Evolutionary conservation across 148 eudicot species (phyloP).

Genomic region (Nepenthes gracilis): DNA sequence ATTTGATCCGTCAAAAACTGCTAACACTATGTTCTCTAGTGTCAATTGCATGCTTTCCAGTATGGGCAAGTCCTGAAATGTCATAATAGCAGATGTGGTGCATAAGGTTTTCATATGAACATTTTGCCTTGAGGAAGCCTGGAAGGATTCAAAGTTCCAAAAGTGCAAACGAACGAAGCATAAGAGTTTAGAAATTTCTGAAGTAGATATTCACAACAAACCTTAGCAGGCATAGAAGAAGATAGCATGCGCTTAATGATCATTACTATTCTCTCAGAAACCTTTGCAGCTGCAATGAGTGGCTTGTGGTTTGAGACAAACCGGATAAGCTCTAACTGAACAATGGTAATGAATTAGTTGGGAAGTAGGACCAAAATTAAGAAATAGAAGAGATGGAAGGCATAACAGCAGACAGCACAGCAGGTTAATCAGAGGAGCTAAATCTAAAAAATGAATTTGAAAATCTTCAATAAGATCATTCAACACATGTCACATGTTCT

Average conservation of each 20-base stretch:
- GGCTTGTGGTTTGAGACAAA: conserved; percentile 64
- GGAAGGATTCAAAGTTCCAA: not conserved
- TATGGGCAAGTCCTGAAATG: conserved; percentile 55
- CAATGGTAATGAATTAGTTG: conserved; percentile 8
- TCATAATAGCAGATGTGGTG: not conserved
- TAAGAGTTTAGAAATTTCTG: not conserved
- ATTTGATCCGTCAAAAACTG: conserved; percentile 71
- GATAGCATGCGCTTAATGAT: conserved; percentile 38
- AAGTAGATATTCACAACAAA: conserved; percentile 9
- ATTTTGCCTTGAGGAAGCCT: not conserved
- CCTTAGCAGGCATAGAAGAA: conserved; percentile 59
- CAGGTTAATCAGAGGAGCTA: not conserved
- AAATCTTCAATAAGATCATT: not conserved
- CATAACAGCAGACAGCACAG: not conserved
- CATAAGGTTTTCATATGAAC: not conserved
- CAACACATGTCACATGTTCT: not conserved
- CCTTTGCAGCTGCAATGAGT: conserved; percentile 57
- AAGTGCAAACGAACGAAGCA: not conserved
- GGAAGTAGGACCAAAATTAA: not conserved
- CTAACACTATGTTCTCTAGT: conserved; percentile 54
- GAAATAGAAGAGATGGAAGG: not conserved
- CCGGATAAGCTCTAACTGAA: conserved; percentile 88
- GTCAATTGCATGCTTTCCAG: conserved; percentile 91
- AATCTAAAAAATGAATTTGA: not conserved
- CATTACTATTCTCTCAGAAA: conserved; percentile 50